A percentile compares a stretch with the other conserved stretches of the same genome.
These are phyloP conservation scores for Sugiyamaella mastotermitis DNA, from an alignment of 805 yeast genomes.

Conservation along the genomic window DNA sequence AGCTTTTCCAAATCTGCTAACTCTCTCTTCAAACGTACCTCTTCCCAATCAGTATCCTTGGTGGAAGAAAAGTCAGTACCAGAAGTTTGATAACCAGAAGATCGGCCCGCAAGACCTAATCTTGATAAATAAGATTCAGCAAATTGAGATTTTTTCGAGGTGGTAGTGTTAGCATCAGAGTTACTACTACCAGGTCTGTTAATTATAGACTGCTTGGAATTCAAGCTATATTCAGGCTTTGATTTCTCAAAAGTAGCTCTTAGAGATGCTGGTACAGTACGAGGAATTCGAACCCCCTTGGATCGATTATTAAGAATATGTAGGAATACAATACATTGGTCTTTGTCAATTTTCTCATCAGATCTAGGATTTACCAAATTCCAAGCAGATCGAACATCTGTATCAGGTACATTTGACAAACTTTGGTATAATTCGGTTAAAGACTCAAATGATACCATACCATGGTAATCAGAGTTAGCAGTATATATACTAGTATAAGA, in stretches of 20 bases:
- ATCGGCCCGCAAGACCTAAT: conserved; percentile 42
- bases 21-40: conserved; percentile 74
- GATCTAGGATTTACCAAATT: conserved; percentile 88
- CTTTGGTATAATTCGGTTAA: conserved; percentile 63
- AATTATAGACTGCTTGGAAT: conserved; percentile 46
- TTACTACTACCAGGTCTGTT: conserved; percentile 15
- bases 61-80: conserved; percentile 71
- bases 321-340: conserved; percentile 81
- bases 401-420: conserved; percentile 65
- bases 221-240: conserved; percentile 53
- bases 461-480: conserved; percentile 68
- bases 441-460: conserved; percentile 71
- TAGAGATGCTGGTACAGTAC: conserved; percentile 89
- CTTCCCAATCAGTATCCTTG: conserved; percentile 77
- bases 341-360: conserved; percentile 83
- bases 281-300: conserved; percentile 77
- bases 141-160: conserved; percentile 25
- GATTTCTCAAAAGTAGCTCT: conserved; percentile 89
- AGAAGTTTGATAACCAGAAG: conserved; percentile 30
- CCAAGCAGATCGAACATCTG: conserved; percentile 90
- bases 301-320: conserved; percentile 90
- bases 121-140: conserved; percentile 48
- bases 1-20: conserved; percentile 67
- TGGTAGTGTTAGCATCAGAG: conserved; percentile 11
- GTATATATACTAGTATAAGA: conserved; percentile 75